phyloP scores from a whole-genome alignment of 2,329 filamentous ascomycete genomes.

The Nemania sp. region DNA sequence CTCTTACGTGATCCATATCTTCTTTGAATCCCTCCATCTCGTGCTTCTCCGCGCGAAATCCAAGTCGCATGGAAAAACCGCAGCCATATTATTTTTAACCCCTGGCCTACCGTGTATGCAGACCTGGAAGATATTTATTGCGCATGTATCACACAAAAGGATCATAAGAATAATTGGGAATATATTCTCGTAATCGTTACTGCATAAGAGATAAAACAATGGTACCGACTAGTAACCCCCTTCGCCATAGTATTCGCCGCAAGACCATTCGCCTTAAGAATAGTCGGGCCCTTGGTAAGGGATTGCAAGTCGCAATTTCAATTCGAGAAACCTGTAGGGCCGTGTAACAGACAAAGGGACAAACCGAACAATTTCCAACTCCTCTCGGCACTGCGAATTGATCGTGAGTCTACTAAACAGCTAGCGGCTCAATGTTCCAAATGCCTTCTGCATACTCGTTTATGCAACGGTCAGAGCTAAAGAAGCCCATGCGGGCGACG shows the following conservation, averaged over 20 bases:
- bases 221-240: background rate
- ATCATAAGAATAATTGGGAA: too few relatives aligned
- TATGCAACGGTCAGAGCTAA: conserved; percentile 92
- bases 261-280: background rate
- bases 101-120: too few relatives aligned
- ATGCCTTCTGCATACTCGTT: conserved; percentile 96
- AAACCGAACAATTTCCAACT: background rate
- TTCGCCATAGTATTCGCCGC: background rate
- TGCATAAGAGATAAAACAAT: background rate
- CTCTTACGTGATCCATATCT: too few relatives aligned
- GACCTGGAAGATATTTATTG: too few relatives aligned
- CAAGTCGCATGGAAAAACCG: too few relatives aligned
- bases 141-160: too few relatives aligned
- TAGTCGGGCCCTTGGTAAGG: too few relatives aligned
- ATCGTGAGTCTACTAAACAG: conserved; percentile 42
- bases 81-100: too few relatives aligned
- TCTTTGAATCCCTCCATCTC: too few relatives aligned
- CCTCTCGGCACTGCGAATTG: background rate
- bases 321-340: background rate
- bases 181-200: conserved; percentile 5
- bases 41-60: too few relatives aligned
- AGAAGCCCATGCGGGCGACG: conserved; percentile 95
- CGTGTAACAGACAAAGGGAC: background rate
- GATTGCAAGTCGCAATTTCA: too few relatives aligned
- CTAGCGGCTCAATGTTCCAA: conserved; percentile 91